A percentile compares a stretch with the other conserved stretches of the same genome.
These are phyloP conservation scores for Corchorus olitorius DNA, from an alignment of 345 rosid genomes.

Conservation along the genomic window DNA sequence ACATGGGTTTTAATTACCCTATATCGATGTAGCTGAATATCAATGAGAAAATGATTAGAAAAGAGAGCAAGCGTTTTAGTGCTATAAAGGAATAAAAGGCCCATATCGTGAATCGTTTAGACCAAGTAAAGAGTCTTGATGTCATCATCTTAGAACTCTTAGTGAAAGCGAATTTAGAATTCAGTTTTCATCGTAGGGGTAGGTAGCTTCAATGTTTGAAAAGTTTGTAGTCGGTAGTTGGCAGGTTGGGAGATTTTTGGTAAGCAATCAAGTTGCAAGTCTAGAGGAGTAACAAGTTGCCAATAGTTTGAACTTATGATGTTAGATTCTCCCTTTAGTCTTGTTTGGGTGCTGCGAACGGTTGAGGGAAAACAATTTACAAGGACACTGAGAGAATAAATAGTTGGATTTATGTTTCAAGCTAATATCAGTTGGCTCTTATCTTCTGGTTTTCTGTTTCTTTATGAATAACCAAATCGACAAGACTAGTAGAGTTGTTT, in stretches of 20 bases:
- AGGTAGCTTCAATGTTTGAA: background rate
- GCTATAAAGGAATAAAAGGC: too few species aligned
- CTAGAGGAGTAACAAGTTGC: background rate
- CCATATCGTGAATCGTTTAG: background rate
- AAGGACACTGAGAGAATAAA: too few species aligned
- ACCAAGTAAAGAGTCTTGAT: background rate
- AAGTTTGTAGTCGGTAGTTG: background rate
- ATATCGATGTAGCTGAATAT: background rate
- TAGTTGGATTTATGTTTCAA: too few species aligned
- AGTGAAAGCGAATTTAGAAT: background rate
- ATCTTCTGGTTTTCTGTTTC: too few species aligned
- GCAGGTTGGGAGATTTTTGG: background rate
- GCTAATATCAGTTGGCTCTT: too few species aligned
- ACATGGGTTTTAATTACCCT: conserved; percentile 9
- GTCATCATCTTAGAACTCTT: background rate
- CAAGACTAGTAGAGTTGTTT: too few species aligned
- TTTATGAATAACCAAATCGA: too few species aligned
- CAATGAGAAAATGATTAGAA: background rate
- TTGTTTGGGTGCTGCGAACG: background rate
- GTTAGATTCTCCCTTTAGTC: background rate
- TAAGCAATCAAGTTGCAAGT: background rate
- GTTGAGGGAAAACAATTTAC: too few species aligned
- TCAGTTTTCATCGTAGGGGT: background rate
- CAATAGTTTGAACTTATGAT: background rate
- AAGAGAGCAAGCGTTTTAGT: background rate